Percentiles rank a stretch among this genome's conserved stretches.
phyloP scores from a whole-genome alignment of 2,329 filamentous ascomycete genomes.

The Fusarium piperis region DNA sequence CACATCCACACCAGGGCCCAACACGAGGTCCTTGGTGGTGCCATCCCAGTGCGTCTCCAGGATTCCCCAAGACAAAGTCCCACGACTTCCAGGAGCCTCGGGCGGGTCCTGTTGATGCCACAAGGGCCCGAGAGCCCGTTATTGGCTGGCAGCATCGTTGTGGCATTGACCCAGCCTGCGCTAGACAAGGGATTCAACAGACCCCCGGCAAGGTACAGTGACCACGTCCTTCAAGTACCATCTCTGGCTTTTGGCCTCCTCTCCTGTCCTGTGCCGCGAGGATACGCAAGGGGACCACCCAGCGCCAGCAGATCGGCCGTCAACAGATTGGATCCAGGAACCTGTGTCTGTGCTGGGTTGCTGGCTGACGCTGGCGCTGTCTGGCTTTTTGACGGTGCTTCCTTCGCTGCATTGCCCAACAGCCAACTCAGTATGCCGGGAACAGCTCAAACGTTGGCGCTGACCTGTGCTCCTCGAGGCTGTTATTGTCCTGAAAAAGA shows the following conservation, averaged over 20 bases:
- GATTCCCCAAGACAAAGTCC: conserved; percentile 45
- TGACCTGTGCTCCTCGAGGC: conserved; percentile 24
- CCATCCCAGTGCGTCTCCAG: conserved; percentile 37
- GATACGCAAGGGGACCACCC: conserved; percentile 1
- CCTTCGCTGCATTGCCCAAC: conserved; percentile 23
- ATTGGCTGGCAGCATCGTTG: conserved; percentile 42
- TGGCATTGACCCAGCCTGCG: conserved; percentile 45
- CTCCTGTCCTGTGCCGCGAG: not conserved
- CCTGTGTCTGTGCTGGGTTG: conserved; percentile 27
- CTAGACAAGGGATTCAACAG: conserved; percentile 41
- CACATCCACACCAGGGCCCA: conserved; percentile 35
- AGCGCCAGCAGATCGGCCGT: conserved; percentile 8
- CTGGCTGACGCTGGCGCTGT: not conserved
- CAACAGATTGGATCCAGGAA: conserved; percentile 28
- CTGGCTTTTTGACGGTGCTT: conserved; percentile 26
- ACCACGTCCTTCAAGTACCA: conserved; percentile 17
- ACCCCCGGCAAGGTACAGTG: conserved; percentile 23
- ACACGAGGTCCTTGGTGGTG: conserved; percentile 43
- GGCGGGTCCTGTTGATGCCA: conserved; percentile 44
- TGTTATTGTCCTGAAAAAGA: conserved; percentile 15
- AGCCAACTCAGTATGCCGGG: conserved; percentile 19
- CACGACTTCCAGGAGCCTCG: conserved; percentile 37
- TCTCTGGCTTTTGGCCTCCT: conserved; percentile 9
- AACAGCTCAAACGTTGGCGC: conserved; percentile 32
- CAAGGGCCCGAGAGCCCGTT: conserved; percentile 25